Evolutionary conservation across 495 filamentous ascomycete genomes (phyloP), one percentile per base, ranked within the genome.

Genomic region (Rhypophila decipiens): DNA sequence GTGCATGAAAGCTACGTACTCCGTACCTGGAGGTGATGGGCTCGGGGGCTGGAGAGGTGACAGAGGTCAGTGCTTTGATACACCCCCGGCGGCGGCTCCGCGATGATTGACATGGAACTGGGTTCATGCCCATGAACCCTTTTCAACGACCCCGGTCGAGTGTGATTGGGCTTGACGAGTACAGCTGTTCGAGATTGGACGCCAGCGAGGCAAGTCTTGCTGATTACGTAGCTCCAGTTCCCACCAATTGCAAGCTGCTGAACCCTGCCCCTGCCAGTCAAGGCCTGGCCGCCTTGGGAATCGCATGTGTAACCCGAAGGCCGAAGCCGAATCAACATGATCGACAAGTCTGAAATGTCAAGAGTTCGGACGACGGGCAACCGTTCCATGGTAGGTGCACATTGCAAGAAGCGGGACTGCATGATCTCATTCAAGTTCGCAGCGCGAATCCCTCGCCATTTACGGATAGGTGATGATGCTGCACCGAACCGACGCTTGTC

Each of bases 281-380:
- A 8, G 12, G 36, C 12, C 18, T 38, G 36, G 17, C 31, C 31
- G n/a, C n/a, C n/a, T 34, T 34, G 31, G 10, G 31, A 17, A 39
- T 39, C 17, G 38, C n/a, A 50, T 39, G 42, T 52, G 50, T 43
- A 49, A 56, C 53, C 47, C 37, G 42, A 42, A n/a, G 52, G 47
- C 45, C 37, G 42, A 42, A 17, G 33, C 31, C 49, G 53, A 44
- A 46, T 49, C 24, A 45, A 45, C 23, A 44, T 4, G 53, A 56
- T 56, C 46, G 53, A 47, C 53, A 35, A 31, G 7, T 7, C 13
- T 13, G 35, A 39, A 35, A 35, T n/a, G 41, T 35, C 41, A 56
- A 49, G 49, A 7, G 49, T 44, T 56, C 53, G 51, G 53, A 56
- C 49, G 53, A 56, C 27, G 27, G 27, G n/a, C n/a, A n/a, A n/a